Base-by-base conservation (phyloP, 768 basidiomycete genomes). In the Russula sp. region DNA sequence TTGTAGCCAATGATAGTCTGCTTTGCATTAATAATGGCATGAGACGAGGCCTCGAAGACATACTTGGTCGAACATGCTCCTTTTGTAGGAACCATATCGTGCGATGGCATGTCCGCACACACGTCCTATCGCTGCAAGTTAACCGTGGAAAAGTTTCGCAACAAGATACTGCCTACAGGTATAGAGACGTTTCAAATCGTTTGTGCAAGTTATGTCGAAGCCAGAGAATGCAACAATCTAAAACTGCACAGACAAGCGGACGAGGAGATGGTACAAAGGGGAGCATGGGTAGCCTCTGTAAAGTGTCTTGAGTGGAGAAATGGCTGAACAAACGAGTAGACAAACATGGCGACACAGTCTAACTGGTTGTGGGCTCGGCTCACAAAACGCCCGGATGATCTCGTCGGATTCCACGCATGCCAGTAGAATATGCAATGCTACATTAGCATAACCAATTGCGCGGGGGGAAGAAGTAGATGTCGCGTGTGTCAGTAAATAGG, bases 171-270 rank as follows among this genome's bases (percentile, higher is more conserved):
- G 73, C 84, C 51, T 68, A 86, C 88, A 77, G 74, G 68, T 87
- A 88, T 7, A 81, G 80, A 32, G 78, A 75, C 0, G 82, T 79
- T 62, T 88, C 84, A 5, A 89, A 73, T 32, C 77, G 80, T 68
- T 81, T 86, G 61, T 88, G 84, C 34, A 89, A 74, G 70, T 88
- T 88, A 67, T 90, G 87, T 20, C 85, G 82, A 30, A 88, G 72
- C 86, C 86, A 89, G 16, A 89, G 76, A 7, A 86, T 78, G 67
- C 84, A 86, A 62, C 84, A 87, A 71, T 89, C 87, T n/a, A 89
- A 70, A 26, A 89, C 61, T 3, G 85, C 81, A 68, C 84, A 85
- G 28, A 86, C 65, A 1, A 81, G 80, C 1, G 84, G 77, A 56
- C 80, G 76, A 10, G 77, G 74, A 5, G 76, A 60, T 1, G 72